Evolutionary conservation across 176 grass and related monocot genomes (phyloP).

Genomic region (Dendrocalamus sinicus): DNA sequence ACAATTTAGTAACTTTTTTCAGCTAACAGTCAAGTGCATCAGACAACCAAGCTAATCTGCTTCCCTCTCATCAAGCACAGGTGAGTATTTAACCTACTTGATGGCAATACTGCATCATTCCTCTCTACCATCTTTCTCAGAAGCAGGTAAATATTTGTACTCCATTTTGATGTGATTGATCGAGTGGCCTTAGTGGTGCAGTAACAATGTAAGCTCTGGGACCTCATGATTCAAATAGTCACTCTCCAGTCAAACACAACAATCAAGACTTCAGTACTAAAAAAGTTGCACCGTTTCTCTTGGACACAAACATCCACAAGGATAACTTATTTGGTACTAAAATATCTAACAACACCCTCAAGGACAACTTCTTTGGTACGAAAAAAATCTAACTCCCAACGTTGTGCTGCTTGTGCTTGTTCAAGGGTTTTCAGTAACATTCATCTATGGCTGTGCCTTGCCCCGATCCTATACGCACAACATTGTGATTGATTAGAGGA

Average conservation of each 20-base stretch:
- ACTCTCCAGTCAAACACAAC: neutral
- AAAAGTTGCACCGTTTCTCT: neutral
- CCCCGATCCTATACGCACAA: neutral
- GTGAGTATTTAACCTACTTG: neutral
- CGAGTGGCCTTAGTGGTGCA: neutral
- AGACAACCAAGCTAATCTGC: constrained; percentile 4
- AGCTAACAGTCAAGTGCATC: neutral
- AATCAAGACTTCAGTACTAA: neutral
- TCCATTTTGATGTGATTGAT: neutral
- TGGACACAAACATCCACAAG: neutral
- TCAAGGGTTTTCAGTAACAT: constrained; percentile 15
- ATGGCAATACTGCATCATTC: constrained; percentile 21
- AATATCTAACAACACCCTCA: constrained; percentile 10
- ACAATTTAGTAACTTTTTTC: neutral
- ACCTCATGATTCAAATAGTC: neutral
- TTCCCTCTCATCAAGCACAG: neutral
- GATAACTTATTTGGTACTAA: neutral
- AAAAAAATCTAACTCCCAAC: neutral
- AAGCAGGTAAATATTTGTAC: neutral
- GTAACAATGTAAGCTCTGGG: neutral
- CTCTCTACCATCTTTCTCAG: constrained; percentile 24
- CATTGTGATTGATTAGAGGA: neutral
- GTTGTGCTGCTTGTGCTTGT: neutral
- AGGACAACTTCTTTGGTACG: neutral
- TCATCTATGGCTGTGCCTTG: neutral